Evolutionary conservation across 192 early-diverging fungal genomes (phyloP), one percentile per base, ranked within the genome.

Genomic region (Linnemannia schmuckeri): DNA sequence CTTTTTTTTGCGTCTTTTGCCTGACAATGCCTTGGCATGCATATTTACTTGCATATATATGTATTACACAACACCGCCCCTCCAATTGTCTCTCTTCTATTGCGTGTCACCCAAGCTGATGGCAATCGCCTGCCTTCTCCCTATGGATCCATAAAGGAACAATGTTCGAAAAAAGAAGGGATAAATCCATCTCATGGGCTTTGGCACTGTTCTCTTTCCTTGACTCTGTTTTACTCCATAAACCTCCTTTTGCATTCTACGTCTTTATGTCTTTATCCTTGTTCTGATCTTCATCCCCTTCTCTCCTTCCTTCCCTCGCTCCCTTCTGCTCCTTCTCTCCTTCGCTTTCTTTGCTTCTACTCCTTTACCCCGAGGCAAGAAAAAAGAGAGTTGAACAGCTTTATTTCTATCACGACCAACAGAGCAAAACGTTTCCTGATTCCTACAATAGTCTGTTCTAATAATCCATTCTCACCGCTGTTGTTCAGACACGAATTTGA

Each of bases 1-100:
- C 41, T 35, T 37, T 71, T 30, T 33, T 33, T n/a, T 61, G 2
- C 55, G 37, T 33, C 12, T 63, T 27, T 66, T 22, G 18, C 49
- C 49, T 52, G 49, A 52, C 61, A 66, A 66, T 66, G 61, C 61
- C 61, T 66, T 66, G 27, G 61, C 61, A 35, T 66, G 61, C 61
- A 66, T 66, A 41, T 74, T 46, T 37, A n/a, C n/a, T 13, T 24
- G 12, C 70, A 33, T 72, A 3, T 35, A 6, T 7, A 22, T 72
- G 40, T 40, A 68, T 41, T 6, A 47, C 46, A 74, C 13, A 30
- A n/a, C 49, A 9, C 44, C 5, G 4, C 35, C 54, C 46, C 54
- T 57, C 22, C 33, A 40, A 30, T 49, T 27, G 22, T 24, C 33
- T 18, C 33, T 27, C 35, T 7, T 24, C 74, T 37, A 9, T 20